Percentiles rank a stretch among this genome's conserved stretches.
These are phyloP conservation scores for Blastobotrys americana DNA, from an alignment of 805 yeast species.

Conservation along the genomic window DNA sequence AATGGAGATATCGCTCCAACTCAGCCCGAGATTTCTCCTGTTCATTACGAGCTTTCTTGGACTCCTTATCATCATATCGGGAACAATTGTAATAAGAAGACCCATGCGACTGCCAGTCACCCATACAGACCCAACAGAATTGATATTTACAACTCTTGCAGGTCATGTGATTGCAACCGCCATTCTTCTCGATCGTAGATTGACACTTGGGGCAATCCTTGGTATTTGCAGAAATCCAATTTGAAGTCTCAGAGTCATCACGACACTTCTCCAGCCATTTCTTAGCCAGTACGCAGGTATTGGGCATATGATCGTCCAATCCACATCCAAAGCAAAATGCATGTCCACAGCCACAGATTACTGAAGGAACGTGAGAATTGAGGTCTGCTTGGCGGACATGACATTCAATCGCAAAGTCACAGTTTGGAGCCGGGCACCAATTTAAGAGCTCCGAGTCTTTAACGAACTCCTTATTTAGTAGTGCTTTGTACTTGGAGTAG, in stretches of 20 bases:
- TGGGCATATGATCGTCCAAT: slow-evolving; percentile 71
- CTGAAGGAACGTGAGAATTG: slow-evolving; percentile 51
- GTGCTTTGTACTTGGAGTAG: slow-evolving; percentile 21
- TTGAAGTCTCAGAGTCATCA: slow-evolving; percentile 81
- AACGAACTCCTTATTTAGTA: slow-evolving; percentile 39
- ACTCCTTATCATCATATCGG: slow-evolving; percentile 42
- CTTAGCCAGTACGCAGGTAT: slow-evolving; percentile 64
- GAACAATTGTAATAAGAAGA: slow-evolving; percentile 59
- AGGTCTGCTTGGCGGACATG: slow-evolving; percentile 23
- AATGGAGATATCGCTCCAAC: slow-evolving; percentile 63
- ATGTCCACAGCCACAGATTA: slow-evolving; percentile 57
- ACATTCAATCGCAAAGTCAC: slow-evolving; percentile 50
- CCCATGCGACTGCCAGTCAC: slow-evolving; percentile 67
- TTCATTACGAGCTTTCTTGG: slow-evolving; percentile 34
- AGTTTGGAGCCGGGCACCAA: slow-evolving; percentile 86
- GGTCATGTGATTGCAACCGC: slow-evolving; percentile 96
- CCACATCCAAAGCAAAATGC: slow-evolving; percentile 74
- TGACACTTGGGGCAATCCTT: slow-evolving; percentile 80
- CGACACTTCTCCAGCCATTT: slow-evolving; percentile 72
- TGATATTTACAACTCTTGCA: slow-evolving; percentile 71
- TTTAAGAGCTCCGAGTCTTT: slow-evolving; percentile 43
- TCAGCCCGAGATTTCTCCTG: slow-evolving; percentile 41
- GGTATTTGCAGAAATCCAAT: slow-evolving; percentile 83
- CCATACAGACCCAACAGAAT: slow-evolving; percentile 87
- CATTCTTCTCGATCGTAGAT: slow-evolving; percentile 79